Conservation (phyloP, 768 basidiomycete genomes). For the Tulasnella calospora region DNA sequence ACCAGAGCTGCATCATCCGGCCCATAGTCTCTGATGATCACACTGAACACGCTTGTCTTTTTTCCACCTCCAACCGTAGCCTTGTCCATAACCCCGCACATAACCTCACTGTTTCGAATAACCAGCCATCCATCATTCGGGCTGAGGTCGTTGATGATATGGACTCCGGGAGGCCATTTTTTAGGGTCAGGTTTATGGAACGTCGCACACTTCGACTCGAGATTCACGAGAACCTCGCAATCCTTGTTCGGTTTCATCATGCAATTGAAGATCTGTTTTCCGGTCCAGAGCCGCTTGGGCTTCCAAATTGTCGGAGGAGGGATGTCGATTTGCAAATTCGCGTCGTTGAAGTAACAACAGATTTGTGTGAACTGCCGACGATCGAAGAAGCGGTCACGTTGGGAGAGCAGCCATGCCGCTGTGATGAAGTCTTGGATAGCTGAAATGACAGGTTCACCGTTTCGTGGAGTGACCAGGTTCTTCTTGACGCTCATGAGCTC, state of each 20-base stretch:
- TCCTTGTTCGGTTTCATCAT: conserved; percentile 90
- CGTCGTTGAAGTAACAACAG: conserved; percentile 90
- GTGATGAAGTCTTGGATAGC: conserved; percentile 99
- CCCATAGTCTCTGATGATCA: conserved; percentile 95
- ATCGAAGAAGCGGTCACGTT: conserved; percentile 88
- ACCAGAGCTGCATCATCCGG: conserved; percentile 88
- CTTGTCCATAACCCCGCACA: conserved; percentile 99
- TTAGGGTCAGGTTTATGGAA: conserved; percentile 66
- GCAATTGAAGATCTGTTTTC: conserved; percentile 97
- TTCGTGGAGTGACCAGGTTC: conserved; percentile 95
- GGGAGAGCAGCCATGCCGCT: conserved; percentile 91
- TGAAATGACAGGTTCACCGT: conserved; percentile 98
- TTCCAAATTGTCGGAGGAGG: conserved; percentile 94
- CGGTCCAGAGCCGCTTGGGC: conserved; percentile 90
- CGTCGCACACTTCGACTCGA: conserved; percentile 93
- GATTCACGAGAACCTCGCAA: conserved; percentile 82
- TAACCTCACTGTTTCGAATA: conserved; percentile 94
- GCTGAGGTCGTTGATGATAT: conserved; percentile 71
- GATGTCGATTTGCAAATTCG: conserved; percentile 85
- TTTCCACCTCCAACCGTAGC: conserved; percentile 96
- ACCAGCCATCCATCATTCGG: conserved; percentile 99
- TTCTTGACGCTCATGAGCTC: conserved; percentile 96
- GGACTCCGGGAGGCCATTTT: conserved; percentile 54
- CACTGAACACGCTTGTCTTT: conserved; percentile 98
- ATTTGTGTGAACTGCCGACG: conserved; percentile 94